Conservation (phyloP, 371 early-diverging fungal genomes). For the Rhizopus microsporus region DNA sequence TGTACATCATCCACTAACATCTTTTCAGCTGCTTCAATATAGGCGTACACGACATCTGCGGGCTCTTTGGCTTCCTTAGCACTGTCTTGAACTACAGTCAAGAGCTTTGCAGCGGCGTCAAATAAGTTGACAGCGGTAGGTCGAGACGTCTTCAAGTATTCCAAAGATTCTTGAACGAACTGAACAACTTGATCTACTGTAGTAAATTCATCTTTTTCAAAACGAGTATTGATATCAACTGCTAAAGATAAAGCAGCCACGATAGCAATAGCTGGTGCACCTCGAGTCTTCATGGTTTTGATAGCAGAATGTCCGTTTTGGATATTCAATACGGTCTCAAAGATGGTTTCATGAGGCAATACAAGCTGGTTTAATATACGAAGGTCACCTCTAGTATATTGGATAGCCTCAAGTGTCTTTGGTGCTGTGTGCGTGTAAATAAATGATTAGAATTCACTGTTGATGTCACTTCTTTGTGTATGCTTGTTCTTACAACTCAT, state of each 20-base stretch:
- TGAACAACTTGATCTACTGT: slow-evolving; percentile 45
- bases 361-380: slow-evolving; percentile 90
- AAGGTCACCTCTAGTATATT: slow-evolving; percentile 68
- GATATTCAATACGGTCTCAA: slow-evolving; percentile 65
- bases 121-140: slow-evolving; percentile 97
- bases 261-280: slow-evolving; percentile 97
- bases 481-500: too few relatives aligned
- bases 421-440: slow-evolving; percentile 8
- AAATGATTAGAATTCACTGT: too few relatives aligned
- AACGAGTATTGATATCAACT: slow-evolving; percentile 69
- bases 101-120: slow-evolving; percentile 83
- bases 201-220: slow-evolving; percentile 33
- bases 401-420: slow-evolving; percentile 75
- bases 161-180: slow-evolving; percentile 68
- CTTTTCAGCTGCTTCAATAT: slow-evolving; percentile 75
- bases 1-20: slow-evolving; percentile 87
- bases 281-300: slow-evolving; percentile 91
- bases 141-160: slow-evolving; percentile 85
- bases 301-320: slow-evolving; percentile 88
- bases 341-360: slow-evolving; percentile 86
- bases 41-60: slow-evolving; percentile 53
- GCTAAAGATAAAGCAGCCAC: slow-evolving; percentile 92
- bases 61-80: slow-evolving; percentile 24
- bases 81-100: slow-evolving; percentile 33
- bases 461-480: too few relatives aligned